Percentiles rank a stretch among this genome's conserved stretches.
These are phyloP conservation scores for Aureoboletus auriporus DNA, from an alignment of 768 basidiomycete genomes.

Conservation along the genomic window DNA sequence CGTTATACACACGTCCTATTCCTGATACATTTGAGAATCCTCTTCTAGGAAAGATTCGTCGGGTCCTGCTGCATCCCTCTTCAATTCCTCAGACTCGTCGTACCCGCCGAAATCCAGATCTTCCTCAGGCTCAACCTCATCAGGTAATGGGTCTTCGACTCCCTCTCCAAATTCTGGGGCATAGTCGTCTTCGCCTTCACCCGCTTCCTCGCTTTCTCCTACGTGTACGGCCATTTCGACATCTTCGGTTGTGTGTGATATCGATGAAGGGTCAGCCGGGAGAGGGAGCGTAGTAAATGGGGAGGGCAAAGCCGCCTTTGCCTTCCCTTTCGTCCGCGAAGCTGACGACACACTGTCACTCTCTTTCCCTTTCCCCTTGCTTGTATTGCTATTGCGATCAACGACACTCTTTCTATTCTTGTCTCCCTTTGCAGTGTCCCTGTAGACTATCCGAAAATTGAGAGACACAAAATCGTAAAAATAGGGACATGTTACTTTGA, in stretches of 20 bases:
- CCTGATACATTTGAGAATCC: conserved; percentile 11
- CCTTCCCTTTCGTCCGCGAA: conserved; percentile 28
- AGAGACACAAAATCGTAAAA: neutral
- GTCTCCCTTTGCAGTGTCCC: conserved; percentile 58
- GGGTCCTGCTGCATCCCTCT: conserved; percentile 34
- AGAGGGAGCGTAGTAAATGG: conserved; percentile 31
- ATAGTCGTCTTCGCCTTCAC: conserved; percentile 31
- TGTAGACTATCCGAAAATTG: conserved; percentile 47
- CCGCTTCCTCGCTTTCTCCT: conserved; percentile 29
- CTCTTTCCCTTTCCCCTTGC: conserved; percentile 30
- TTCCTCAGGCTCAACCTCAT: conserved; percentile 34
- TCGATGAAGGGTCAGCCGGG: conserved; percentile 24
- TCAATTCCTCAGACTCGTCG: conserved; percentile 43
- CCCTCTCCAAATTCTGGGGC: conserved; percentile 23
- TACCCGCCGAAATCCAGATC: conserved; percentile 36
- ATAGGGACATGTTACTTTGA: conserved; percentile 36
- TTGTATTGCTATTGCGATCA: conserved; percentile 22
- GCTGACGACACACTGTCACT: conserved; percentile 30
- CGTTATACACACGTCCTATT: conserved; percentile 7
- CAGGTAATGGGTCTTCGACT: conserved; percentile 20
- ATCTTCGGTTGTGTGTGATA: conserved; percentile 23
- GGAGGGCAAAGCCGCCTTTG: conserved; percentile 23
- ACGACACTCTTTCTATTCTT: conserved; percentile 39
- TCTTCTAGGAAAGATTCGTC: conserved; percentile 26
- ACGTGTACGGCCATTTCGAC: conserved; percentile 19